Conservation (phyloP, 441 rosid species). For the Bruguiera hainesii region DNA sequence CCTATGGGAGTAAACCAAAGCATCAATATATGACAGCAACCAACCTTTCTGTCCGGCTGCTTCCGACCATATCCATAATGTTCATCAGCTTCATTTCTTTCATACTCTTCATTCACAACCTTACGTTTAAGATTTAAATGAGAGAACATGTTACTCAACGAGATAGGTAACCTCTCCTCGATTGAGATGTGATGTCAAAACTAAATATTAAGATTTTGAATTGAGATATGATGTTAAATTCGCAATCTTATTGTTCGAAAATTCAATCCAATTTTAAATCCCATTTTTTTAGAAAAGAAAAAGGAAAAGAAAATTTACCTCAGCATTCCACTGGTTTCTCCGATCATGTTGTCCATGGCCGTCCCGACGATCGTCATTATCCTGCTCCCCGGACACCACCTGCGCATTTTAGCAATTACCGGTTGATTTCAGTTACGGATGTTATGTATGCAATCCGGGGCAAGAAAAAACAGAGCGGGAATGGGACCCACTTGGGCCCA, state of each 20-base stretch:
- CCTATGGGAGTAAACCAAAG: no score
- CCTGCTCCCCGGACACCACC: constrained; percentile 57
- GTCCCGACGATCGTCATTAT: constrained; percentile 22
- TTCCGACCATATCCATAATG: constrained; percentile 25
- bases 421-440: neutral
- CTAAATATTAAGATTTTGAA: no score
- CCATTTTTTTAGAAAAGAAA: neutral
- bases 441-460: neutral
- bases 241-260: no score
- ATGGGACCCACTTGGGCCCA: constrained; percentile 62
- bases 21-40: neutral
- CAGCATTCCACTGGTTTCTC: constrained; percentile 20
- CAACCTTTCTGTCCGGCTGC: constrained; percentile 36
- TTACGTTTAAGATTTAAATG: constrained; percentile 15
- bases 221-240: no score
- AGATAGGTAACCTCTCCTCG: neutral
- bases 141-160: neutral
- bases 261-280: neutral
- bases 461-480: neutral
- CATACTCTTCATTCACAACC: constrained; percentile 31
- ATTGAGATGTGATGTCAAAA: no score
- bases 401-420: constrained; percentile 21
- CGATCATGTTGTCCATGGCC: constrained; percentile 8
- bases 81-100: constrained; percentile 23
- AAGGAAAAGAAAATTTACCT: constrained; percentile 23